Base-by-base conservation (phyloP, 768 basidiomycete species). In the Amanita rimosa region DNA sequence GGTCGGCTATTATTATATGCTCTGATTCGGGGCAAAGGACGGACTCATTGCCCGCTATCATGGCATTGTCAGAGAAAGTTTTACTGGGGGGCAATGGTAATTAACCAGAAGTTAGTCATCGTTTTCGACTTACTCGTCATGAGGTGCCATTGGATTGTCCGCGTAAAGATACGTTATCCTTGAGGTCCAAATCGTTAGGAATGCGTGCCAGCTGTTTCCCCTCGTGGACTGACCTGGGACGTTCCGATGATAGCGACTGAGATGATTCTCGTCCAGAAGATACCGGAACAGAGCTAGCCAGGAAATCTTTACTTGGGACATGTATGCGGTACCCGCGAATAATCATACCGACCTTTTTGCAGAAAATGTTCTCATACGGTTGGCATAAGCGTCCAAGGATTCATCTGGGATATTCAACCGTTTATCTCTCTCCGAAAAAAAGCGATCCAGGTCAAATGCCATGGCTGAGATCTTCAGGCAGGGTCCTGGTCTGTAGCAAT, bases 361-460 rank as follows among this genome's bases (percentile, higher is more conserved):
- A 58, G 27, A 46, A 24, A 44, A 53, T 31, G 45, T 53, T 21
- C 55, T 52, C 34, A 66, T 55, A 24, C 69, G 61, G 38, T 61
- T 60, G 40, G 75, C 53, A 53, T 75, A 81, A 39, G 72, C 69
- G 13, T 73, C 65, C 40, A 74, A 53, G 34, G 74, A 71, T 58
- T 80, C 76, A 34, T 78, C 73, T 3, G 76, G 73, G 14, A 75
- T 51, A 40, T 65, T 69, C 76, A 81, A 75, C 7, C 67, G 68
- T 46, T 61, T 63, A 44, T 81, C 74, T 59, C 75, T 76, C 58
- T 81, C 79, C 17, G 58, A 60, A 55, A 75, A 82, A 52, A 78
- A 81, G 1, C 63, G 60, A 9, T 77, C 67, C 10, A 71, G 26
- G 48, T 71, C 67, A 35, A 66, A 58, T 53, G 64, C 60, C 39